Conservation (phyloP, 2,329 filamentous ascomycete genomes). For the Aureobasidium sp. region DNA sequence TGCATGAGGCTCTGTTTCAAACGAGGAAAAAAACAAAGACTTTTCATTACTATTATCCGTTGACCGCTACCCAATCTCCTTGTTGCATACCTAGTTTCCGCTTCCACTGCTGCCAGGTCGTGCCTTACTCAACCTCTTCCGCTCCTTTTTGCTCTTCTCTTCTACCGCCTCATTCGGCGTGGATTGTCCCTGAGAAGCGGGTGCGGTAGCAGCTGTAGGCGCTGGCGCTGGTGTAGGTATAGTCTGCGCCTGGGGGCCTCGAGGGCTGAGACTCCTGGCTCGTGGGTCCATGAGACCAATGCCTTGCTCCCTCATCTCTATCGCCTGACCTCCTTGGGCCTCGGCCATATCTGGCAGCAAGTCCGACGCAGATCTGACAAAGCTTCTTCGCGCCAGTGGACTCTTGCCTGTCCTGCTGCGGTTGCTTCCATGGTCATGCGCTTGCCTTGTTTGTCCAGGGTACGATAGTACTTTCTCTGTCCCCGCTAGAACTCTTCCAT, state of each 20-base stretch:
- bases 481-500: background rate
- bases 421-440: background rate
- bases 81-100: background rate
- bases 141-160: background rate
- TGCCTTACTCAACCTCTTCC: slow-evolving; percentile 10
- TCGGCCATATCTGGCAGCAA: background rate
- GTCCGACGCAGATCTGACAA: slow-evolving; percentile 21
- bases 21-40: background rate
- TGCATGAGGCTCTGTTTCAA: background rate
- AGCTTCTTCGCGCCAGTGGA: slow-evolving; percentile 38
- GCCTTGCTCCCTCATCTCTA: slow-evolving; percentile 10
- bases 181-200: background rate
- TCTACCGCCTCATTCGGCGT: background rate
- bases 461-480: slow-evolving; percentile 6
- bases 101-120: slow-evolving; percentile 7
- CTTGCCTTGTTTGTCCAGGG: slow-evolving; percentile 10
- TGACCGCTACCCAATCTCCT: background rate
- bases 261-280: slow-evolving; percentile 6
- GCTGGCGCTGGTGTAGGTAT: background rate
- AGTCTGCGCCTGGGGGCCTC: background rate
- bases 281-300: slow-evolving; percentile 1
- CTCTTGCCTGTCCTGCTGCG: slow-evolving; percentile 30
- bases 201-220: background rate
- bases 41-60: slow-evolving; percentile 1
- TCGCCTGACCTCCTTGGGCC: background rate